These are phyloP conservation scores for Phytophthora cactorum DNA, from an alignment of 352 stramenopile species.

Conservation along the genomic window DNA sequence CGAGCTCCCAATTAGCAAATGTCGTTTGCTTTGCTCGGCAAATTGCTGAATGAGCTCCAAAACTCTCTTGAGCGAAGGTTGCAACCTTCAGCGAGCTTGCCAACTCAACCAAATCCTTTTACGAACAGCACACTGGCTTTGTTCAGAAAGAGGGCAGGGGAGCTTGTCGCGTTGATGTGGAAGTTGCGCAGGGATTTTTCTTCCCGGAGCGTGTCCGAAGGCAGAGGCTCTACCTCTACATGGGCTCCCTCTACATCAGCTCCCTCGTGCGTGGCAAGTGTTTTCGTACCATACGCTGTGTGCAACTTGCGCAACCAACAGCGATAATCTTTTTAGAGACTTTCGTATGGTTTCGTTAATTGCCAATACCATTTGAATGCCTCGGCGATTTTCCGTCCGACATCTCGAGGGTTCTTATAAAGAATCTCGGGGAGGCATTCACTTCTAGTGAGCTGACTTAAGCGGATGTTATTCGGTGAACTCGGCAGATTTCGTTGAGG, in stretches of 20 bases:
- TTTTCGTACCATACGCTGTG: neutral
- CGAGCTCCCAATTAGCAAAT: slow-evolving; percentile 29
- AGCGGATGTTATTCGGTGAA: neutral
- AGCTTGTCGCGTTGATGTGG: slow-evolving; percentile 17
- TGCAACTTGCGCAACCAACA: slow-evolving; percentile 1
- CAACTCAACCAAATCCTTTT: neutral
- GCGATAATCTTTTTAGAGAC: neutral
- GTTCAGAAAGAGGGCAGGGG: slow-evolving; percentile 21
- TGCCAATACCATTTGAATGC: too few species aligned
- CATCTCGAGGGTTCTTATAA: too few species aligned
- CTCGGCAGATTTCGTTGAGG: slow-evolving; percentile 12
- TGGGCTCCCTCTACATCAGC: slow-evolving; percentile 9
- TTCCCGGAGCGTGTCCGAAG: slow-evolving; percentile 13
- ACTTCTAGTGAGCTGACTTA: too few species aligned
- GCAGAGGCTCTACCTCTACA: slow-evolving; percentile 8
- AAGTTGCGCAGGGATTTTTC: slow-evolving; percentile 13
- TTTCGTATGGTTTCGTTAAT: too few species aligned
- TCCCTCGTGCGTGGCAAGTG: slow-evolving; percentile 2
- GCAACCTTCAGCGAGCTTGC: neutral
- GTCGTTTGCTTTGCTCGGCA: slow-evolving; percentile 25
- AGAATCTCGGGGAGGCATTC: too few species aligned
- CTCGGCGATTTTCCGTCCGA: too few species aligned
- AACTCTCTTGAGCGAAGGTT: neutral
- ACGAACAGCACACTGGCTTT: slow-evolving; percentile 29
- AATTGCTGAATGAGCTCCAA: slow-evolving; percentile 43